Conservation (phyloP, 148 eudicot species). For the Camellia granthamiana region DNA sequence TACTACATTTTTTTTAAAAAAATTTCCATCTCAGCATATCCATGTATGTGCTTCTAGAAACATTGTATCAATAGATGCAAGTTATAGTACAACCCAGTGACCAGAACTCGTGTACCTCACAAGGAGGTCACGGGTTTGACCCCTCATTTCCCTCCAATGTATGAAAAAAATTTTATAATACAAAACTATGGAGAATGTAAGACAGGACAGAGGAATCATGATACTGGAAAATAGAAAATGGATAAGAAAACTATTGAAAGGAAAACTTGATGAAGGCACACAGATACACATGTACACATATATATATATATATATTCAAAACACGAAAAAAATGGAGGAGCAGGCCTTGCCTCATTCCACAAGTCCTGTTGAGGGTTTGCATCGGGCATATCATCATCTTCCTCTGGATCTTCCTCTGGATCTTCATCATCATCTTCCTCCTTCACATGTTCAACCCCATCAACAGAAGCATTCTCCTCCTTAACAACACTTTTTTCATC, state of each 20-base stretch:
- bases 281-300: no score
- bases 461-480: constrained; percentile 27
- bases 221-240: background rate
- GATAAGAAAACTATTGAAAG: background rate
- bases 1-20: no score
- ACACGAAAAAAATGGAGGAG: background rate
- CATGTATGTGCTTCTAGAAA: no score
- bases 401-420: constrained; percentile 66
- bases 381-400: constrained; percentile 69
- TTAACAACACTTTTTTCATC: constrained; percentile 31
- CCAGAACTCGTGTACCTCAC: no score
- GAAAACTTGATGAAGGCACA: background rate
- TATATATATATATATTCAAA: no score
- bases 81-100: no score
- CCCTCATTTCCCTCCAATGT: no score
- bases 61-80: no score
- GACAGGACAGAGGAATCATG: background rate
- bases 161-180: background rate
- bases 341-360: constrained; percentile 42
- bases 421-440: constrained; percentile 54
- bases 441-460: constrained; percentile 2
- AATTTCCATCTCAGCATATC: no score
- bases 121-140: no score
- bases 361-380: constrained; percentile 34
- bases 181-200: background rate